Percentiles rank a stretch among this genome's conserved stretches.
These are phyloP conservation scores for Xylogone sp. DNA, from an alignment of 2,329 filamentous ascomycete genomes.

Conservation along the genomic window DNA sequence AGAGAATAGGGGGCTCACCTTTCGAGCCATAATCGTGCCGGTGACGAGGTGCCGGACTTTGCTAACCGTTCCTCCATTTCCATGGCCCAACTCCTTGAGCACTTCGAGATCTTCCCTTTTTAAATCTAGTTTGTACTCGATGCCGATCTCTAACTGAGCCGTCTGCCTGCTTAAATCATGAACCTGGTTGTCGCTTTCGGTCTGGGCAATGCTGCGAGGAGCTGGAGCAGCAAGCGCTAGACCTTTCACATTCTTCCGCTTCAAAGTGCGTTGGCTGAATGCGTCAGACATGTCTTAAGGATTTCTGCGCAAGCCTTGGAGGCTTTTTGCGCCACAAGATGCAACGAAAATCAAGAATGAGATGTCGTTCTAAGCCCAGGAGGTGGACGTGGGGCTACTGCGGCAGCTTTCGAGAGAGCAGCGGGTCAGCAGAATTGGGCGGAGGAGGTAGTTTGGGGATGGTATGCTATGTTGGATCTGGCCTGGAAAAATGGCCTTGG, in stretches of 20 bases:
- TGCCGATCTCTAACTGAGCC: slow-evolving; percentile 82
- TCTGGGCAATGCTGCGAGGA: slow-evolving; percentile 67
- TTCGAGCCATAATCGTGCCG: slow-evolving; percentile 95
- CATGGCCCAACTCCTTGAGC: slow-evolving; percentile 89
- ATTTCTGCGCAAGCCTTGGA: not conserved
- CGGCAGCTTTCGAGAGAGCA: not conserved
- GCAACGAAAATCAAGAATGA: not conserved
- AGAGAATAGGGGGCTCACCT: slow-evolving; percentile 54
- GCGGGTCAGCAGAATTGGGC: not conserved
- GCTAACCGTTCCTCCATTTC: slow-evolving; percentile 96
- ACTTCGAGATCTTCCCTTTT: slow-evolving; percentile 89
- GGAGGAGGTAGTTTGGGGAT: not conserved
- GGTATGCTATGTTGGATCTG: not conserved
- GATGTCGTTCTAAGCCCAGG: not conserved
- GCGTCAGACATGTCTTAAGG: slow-evolving; percentile 45
- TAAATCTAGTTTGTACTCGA: slow-evolving; percentile 93
- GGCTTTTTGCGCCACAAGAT: not conserved
- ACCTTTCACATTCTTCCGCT: slow-evolving; percentile 98
- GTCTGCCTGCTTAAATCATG: slow-evolving; percentile 57
- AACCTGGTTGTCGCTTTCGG: slow-evolving; percentile 65
- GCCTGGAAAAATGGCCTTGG: not conserved
- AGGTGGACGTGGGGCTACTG: not conserved
- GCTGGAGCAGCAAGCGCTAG: slow-evolving; percentile 79
- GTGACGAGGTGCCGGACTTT: slow-evolving; percentile 95
- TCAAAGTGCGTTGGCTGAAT: slow-evolving; percentile 76